Base-by-base conservation (phyloP, 164 flowering plant genomes). In the Vitis labrusca region DNA sequence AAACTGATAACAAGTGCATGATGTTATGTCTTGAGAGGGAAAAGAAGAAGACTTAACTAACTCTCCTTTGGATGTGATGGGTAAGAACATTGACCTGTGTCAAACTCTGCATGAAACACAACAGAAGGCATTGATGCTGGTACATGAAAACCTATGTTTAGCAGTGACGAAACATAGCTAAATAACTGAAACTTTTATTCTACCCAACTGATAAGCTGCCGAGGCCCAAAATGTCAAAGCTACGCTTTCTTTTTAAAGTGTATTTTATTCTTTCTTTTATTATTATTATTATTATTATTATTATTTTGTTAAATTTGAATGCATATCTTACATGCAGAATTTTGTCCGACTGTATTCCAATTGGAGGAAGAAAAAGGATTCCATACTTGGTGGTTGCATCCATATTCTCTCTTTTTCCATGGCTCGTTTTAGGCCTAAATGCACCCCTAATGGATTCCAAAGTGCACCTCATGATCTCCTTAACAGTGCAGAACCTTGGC, bases 261-360 rank as follows among this genome's bases (percentile, higher is more conserved):
- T 37, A 37, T 6, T 37, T 37, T 37, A 37, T 37, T 37, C 7
- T 37, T 3, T 37, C 5, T 37, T 37, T 6, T 37, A 37, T 23
- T 23, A 37, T 37, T 37, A 9, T 13, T 3, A 6, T 56, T n/a
- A 32, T 32, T 32, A 32, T 13, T 30, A 3, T 13, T 3, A 2
- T 56, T n/a, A 12, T 63, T 32, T 11, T 50, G 65, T 70, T 57
- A 56, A 48, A 11, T 53, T 19, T 53, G 44, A 58, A 58, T 58
- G 12, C 62, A n/a, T 49, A 11, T 62, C 58, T 50, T 32, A 9
- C 57, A 1, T 81, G 88, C 92, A 94, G 98, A 65, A 89, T 94
- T 63, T 51, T 94, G 65, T 94, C 98, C 0, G 98, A 92, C 67
- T 91, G 97, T 78, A 85, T 94, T 58, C 98, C 98, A 50, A 94